Evolutionary conservation across 345 rosid genomes (phyloP), one percentile per base, ranked within the genome.

Genomic region (Eucalyptus lansdowneana): DNA sequence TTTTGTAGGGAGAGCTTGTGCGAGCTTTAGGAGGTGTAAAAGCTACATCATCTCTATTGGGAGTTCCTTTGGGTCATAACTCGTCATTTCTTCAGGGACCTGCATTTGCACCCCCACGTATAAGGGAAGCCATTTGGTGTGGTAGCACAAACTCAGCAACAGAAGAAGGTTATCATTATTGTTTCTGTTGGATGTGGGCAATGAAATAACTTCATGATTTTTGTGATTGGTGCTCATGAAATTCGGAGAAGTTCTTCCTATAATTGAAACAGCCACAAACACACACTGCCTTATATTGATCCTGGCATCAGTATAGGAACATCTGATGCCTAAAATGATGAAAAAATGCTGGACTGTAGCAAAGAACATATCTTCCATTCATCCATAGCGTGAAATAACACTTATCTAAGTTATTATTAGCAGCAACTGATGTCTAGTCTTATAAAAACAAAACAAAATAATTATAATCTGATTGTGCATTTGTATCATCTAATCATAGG

Each of bases 41-140:
- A 69, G 97, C 99, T 29, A 90, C 96, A 37, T 80, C 99, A 19
- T 90, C 99, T 37, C 97, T 98, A 90, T 96, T 98, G 47, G 99
- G 99, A 62, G 99, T 98, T 88, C 99, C 99, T 19, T 90, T 98
- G 83, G 99, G 99, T 50, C 99, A 98, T 86, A 98, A 98, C 91
- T 98, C 99, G 8, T 98, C 99, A 44, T 98, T 98, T 93, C 98
- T 98, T 94, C 99, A 98, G 91, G 99, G 99, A 27, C 99, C 99
- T 1, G 99, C 99, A 5, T 98, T 98, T 92, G 98, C 99, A 83
- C 99, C 99, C 88, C 99, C 99, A 80, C 94, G 99, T 60, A 98
- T 98, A 62, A 92, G 99, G 83, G 99, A 98, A 92, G 99, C 99
- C 56, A 98, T 98, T 87, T 98, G 99, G 99, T 98, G 99, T 91